Base-by-base conservation (phyloP, 805 yeast species). In the Ogataea thermomethanolica region DNA sequence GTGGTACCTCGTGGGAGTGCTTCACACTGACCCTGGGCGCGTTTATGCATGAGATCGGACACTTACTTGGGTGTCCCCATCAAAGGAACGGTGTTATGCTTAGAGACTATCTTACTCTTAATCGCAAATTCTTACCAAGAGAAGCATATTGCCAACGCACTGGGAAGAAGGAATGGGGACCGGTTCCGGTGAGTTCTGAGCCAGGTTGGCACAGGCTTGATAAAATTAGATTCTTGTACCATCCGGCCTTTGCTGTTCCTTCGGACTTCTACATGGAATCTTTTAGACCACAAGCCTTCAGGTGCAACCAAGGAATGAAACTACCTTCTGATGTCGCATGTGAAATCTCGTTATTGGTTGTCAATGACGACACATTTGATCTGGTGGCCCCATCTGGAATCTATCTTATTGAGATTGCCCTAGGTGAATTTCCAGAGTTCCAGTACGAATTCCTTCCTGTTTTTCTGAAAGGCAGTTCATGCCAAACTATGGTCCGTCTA, bases 1-100 rank as follows among this genome's bases (percentile, higher is more conserved):
- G 95, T 59, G 84, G 93, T 0, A 74, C 95, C 1, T 74, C 82
- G 41, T 93, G 96, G 96, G 97, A 91, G 62, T 84, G 95, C 54
- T 64, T 84, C 32, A 83, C 84, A 44, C 74, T 91, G 26, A 86
- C 96, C 1, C 58, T 86, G 52, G 98, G 99, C 32, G 97, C 98
- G 0, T 90, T 89, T 53, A 72, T 90, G 83, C 98, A 91, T 61
- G 98, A 91, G 58, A 82, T 91, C 37, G 98, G 99, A 1, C 98
- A 91, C 59, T 66, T 78, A 21, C 67, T 91, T 29, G 96, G 96
- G 0, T 84, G 91, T 48, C 97, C 98, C 0, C 98, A 91, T 63
- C 93, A 89, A 61, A 84, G 81, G 10, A 68, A 73, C 49, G 98
- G 98, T 13, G 84, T 91, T 21, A 93, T 91, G 98, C 64, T 88